Conservation (phyloP, 106 monocot species). For the Dioscorea alata region DNA sequence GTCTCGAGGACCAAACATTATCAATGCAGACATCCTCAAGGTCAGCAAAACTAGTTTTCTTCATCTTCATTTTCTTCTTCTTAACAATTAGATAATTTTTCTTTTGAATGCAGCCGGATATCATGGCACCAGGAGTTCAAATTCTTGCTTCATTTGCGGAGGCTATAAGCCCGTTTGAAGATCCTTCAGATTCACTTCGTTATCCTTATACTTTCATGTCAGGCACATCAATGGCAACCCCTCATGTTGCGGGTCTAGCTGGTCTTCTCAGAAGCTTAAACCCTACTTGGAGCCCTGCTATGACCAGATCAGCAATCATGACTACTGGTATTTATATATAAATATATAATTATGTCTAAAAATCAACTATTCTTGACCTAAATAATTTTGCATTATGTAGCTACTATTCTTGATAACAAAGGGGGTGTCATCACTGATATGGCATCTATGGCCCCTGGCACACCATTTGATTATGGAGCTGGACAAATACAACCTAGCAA, state of each 20-base stretch:
- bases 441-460: not conserved
- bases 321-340: slow-evolving; percentile 28
- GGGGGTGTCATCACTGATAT: not conserved
- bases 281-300: slow-evolving; percentile 45
- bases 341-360: no score
- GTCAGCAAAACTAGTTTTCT: not conserved
- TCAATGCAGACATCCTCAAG: slow-evolving; percentile 59
- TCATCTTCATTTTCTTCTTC: not conserved
- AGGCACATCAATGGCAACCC: slow-evolving; percentile 62
- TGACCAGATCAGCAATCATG: slow-evolving; percentile 52
- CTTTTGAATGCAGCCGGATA: slow-evolving; percentile 37
- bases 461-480: slow-evolving; percentile 31
- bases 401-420: not conserved
- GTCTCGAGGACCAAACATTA: slow-evolving; percentile 48
- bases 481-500: slow-evolving; percentile 38
- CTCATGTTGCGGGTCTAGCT: slow-evolving; percentile 34
- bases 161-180: not conserved
- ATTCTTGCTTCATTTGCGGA: slow-evolving; percentile 34
- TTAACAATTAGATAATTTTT: no score
- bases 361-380: not conserved
- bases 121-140: slow-evolving; percentile 49
- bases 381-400: not conserved
- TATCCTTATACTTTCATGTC: slow-evolving; percentile 18
- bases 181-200: slow-evolving; percentile 2
- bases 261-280: slow-evolving; percentile 48